These are phyloP conservation scores for Nitzschia palea DNA, from an alignment of 108 stramenopile genomes.

Conservation along the genomic window DNA sequence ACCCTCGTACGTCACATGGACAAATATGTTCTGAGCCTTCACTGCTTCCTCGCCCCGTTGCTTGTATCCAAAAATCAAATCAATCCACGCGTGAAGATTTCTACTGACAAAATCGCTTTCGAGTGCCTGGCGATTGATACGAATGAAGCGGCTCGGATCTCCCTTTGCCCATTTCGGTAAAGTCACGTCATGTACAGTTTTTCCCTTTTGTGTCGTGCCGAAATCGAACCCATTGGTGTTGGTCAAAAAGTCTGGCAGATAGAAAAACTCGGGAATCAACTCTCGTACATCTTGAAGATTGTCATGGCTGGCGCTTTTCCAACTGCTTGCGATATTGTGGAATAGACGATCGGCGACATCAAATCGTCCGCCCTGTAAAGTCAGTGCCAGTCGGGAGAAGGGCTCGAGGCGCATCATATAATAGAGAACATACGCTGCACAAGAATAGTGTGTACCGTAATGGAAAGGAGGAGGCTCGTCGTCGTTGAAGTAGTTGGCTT, in stretches of 20 bases:
- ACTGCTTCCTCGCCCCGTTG: constrained; percentile 90
- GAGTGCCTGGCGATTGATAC: constrained; percentile 86
- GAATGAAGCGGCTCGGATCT: constrained; percentile 81
- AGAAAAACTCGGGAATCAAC: constrained; percentile 98
- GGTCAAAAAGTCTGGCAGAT: constrained; percentile 90
- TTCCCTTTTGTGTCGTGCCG: constrained; percentile 80
- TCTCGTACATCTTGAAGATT: constrained; percentile 96
- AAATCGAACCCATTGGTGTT: constrained; percentile 91
- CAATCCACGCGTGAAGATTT: constrained; percentile 94
- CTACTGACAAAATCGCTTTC: constrained; percentile 91
- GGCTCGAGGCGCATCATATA: constrained; percentile 97
- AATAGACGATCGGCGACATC: constrained; percentile 98
- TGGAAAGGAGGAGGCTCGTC: constrained; percentile 94
- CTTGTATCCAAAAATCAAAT: constrained; percentile 97
- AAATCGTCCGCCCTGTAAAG: constrained; percentile 93
- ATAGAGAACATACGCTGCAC: constrained; percentile 94
- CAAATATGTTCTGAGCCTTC: constrained; percentile 88
- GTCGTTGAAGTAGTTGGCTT: constrained; percentile 65
- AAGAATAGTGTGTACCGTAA: constrained; percentile 98
- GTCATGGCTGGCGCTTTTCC: constrained; percentile 79
- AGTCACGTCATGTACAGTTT: constrained; percentile 84
- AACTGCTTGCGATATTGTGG: constrained; percentile 88
- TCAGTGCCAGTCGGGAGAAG: constrained; percentile 87
- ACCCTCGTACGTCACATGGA: constrained; percentile 97
- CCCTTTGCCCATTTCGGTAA: constrained; percentile 95